Evolutionary conservation across 495 filamentous ascomycete genomes (phyloP), one percentile per base, ranked within the genome.

Genomic region (Tirmania nivea): DNA sequence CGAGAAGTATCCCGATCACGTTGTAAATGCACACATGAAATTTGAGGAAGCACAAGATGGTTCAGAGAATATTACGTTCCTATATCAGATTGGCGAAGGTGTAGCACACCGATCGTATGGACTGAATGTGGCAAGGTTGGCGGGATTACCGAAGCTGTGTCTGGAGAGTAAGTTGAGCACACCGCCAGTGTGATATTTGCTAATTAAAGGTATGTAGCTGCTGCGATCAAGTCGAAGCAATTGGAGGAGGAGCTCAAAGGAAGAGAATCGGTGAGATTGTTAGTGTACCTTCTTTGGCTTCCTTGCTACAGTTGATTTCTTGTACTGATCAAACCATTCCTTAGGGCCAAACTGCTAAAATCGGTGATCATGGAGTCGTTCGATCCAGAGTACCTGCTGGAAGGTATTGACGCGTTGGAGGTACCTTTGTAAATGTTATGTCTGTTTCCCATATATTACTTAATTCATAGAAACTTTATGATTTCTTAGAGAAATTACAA

Each of bases 81-180:
- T 90, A 8, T 90, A 89, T 61, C 78, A 84, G 60, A 78, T 94
- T 2, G 79, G 75, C 3, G 84, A 89, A 55, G 92, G 92, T 0
- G 81, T 92, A 3, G 89, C 92, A 10, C 87, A 94, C 71, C 75
- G 90, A 11, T 86, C 80, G 35, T 99, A 99, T 62, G 90, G 90
- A 3, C 67, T 99, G 14, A 96, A 96, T 65, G 90, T 96, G 21
- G 90, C 90, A 7, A 71, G 84, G 34, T 64, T 99, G 51, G 92
- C 92, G 34, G 80, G 84, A 14, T 72, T 97, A 34, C 87, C 92
- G 5, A 68, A 73, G 12, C 66, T 73, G 14, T 78, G 94, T 35
- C 63, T 96, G 19, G 25, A 31, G 25, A 31, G 25, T 31, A 31
- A 31, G 25, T 31, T 31, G 25, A 31, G 25, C 25, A 31, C 25